These are phyloP conservation scores for Monilinia laxa DNA, from an alignment of 2,329 filamentous ascomycete genomes.

Conservation along the genomic window DNA sequence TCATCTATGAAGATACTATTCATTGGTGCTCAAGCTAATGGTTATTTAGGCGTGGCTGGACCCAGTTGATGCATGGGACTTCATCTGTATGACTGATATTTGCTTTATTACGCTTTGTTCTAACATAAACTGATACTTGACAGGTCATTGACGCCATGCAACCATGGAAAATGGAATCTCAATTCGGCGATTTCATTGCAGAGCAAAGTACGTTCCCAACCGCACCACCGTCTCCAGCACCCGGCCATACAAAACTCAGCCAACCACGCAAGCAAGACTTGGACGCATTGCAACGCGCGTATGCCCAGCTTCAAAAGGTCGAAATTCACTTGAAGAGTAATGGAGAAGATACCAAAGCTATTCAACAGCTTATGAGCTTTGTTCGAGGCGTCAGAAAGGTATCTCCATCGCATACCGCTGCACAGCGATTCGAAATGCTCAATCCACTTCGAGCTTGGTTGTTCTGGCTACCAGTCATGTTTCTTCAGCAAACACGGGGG, in stretches of 20 bases:
- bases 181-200: conserved; percentile 78
- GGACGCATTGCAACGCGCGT: conserved; percentile 64
- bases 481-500: conserved; percentile 72
- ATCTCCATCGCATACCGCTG: conserved; percentile 66
- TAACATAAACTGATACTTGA: conserved; percentile 36
- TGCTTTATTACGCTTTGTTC: background rate
- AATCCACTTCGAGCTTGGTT: conserved; percentile 89
- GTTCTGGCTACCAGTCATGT: conserved; percentile 89
- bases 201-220: conserved; percentile 74
- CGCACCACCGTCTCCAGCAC: conserved; percentile 61
- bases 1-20: conserved; percentile 39
- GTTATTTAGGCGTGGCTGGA: conserved; percentile 79
- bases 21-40: conserved; percentile 11
- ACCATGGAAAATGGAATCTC: conserved; percentile 84
- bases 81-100: conserved; percentile 66
- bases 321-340: conserved; percentile 67
- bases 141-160: conserved; percentile 91
- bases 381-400: conserved; percentile 71
- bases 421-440: conserved; percentile 86
- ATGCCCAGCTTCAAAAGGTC: conserved; percentile 66
- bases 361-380: conserved; percentile 70
- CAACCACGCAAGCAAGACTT: conserved; percentile 69
- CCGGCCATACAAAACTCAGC: conserved; percentile 57
- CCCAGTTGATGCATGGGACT: conserved; percentile 86
- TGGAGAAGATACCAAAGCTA: conserved; percentile 66